phyloP scores from a whole-genome alignment of 768 basidiomycete species.

The Lentinula edodes region DNA sequence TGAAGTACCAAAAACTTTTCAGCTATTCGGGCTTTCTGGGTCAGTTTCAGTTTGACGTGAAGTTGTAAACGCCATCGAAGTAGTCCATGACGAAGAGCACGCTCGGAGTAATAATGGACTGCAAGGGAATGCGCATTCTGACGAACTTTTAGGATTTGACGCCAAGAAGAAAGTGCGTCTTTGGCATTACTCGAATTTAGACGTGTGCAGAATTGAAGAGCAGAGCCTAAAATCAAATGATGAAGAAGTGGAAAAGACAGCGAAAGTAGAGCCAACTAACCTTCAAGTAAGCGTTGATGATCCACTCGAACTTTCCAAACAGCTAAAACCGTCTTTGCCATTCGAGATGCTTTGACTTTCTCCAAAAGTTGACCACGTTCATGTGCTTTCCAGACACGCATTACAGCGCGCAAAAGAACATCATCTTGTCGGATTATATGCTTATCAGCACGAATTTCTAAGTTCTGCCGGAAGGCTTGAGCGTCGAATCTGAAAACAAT shows the following conservation, averaged over 20 bases:
- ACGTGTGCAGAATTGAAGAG: slow-evolving; percentile 44
- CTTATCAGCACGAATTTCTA: slow-evolving; percentile 53
- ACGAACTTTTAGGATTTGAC: slow-evolving; percentile 32
- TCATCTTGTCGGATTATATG: slow-evolving; percentile 52
- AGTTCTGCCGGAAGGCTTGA: slow-evolving; percentile 28
- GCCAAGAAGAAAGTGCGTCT: slow-evolving; percentile 42
- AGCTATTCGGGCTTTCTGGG: slow-evolving; percentile 50
- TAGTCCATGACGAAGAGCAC: slow-evolving; percentile 35
- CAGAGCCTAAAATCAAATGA: slow-evolving; percentile 31
- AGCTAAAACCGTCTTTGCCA: slow-evolving; percentile 40
- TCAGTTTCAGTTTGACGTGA: slow-evolving; percentile 40
- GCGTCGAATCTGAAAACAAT: background rate
- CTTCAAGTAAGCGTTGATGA: slow-evolving; percentile 35
- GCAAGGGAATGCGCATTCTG: slow-evolving; percentile 45
- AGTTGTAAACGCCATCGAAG: slow-evolving; percentile 53
- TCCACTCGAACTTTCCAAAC: slow-evolving; percentile 46
- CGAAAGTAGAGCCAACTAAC: slow-evolving; percentile 24
- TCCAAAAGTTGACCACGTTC: slow-evolving; percentile 57
- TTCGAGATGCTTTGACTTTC: slow-evolving; percentile 39
- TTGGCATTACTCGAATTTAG: slow-evolving; percentile 32
- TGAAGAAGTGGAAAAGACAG: slow-evolving; percentile 8
- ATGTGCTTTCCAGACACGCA: slow-evolving; percentile 63
- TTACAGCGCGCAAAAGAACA: slow-evolving; percentile 51
- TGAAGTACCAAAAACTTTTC: slow-evolving; percentile 46
- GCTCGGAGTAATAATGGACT: slow-evolving; percentile 38